phyloP scores from a whole-genome alignment of 1,139 yeast species.

The Geotrichum phurueaensis region DNA sequence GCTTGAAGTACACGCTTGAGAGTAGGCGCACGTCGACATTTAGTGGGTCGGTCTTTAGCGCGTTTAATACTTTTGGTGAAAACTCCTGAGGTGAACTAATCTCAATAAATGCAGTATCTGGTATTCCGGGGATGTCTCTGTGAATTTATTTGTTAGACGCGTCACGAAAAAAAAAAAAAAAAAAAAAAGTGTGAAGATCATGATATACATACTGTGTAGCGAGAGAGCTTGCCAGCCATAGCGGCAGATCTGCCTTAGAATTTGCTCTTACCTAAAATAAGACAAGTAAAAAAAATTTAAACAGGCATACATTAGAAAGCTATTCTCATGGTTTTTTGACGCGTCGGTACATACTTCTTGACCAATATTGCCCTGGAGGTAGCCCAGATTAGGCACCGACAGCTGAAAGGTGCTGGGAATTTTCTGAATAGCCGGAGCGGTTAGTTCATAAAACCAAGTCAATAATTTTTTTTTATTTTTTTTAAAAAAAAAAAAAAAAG shows the following conservation, averaged over 20 bases:
- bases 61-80: conserved; percentile 60
- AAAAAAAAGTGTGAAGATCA: neutral
- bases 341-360: conserved; percentile 35
- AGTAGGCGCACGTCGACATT: conserved; percentile 64
- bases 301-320: neutral
- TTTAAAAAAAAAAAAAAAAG: too few relatives aligned
- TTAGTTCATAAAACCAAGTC: neutral
- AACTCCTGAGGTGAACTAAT: conserved; percentile 65
- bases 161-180: conserved; percentile 27
- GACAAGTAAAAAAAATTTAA: conserved; percentile 4
- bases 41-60: conserved; percentile 69
- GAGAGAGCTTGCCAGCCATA: conserved; percentile 81
- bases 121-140: conserved; percentile 32
- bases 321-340: neutral
- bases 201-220: conserved; percentile 45
- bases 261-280: conserved; percentile 46
- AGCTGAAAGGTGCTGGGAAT: conserved; percentile 74
- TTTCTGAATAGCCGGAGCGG: conserved; percentile 38
- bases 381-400: conserved; percentile 79
- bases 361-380: conserved; percentile 77
- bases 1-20: conserved; percentile 57
- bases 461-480: neutral
- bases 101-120: conserved; percentile 56
- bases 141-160: conserved; percentile 21
- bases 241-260: conserved; percentile 70